Evolutionary conservation across 495 filamentous ascomycete genomes (phyloP).

Genomic region (Echria macrotheca): DNA sequence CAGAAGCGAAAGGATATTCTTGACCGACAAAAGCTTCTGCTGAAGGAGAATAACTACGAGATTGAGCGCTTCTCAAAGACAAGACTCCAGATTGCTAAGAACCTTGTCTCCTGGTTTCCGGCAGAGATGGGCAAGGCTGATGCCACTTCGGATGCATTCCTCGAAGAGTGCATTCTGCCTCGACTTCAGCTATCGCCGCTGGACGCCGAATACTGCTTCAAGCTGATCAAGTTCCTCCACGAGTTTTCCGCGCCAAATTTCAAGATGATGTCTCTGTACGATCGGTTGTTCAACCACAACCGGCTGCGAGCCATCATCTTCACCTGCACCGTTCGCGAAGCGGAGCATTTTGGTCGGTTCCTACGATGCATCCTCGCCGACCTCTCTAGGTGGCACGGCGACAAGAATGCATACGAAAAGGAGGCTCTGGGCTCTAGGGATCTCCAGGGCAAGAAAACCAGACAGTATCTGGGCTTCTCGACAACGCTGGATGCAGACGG

Average conservation of each 20-base stretch:
- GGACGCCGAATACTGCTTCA: constrained; percentile 82
- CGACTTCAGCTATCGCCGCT: constrained; percentile 74
- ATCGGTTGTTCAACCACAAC: constrained; percentile 76
- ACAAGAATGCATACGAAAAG: constrained; percentile 69
- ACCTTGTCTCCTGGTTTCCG: constrained; percentile 77
- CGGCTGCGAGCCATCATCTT: constrained; percentile 76
- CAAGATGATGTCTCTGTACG: constrained; percentile 76
- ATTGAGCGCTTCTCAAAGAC: constrained; percentile 59
- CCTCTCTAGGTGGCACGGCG: constrained; percentile 75
- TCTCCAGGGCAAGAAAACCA: constrained; percentile 30
- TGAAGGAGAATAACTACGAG: constrained; percentile 43
- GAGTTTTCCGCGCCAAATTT: constrained; percentile 76
- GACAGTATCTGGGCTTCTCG: constrained; percentile 49
- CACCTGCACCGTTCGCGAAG: constrained; percentile 80
- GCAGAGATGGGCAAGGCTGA: constrained; percentile 57
- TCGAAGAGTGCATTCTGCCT: constrained; percentile 88
- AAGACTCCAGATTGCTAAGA: constrained; percentile 59
- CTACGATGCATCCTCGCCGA: constrained; percentile 73
- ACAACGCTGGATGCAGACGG: constrained; percentile 58
- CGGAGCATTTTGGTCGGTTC: constrained; percentile 85
- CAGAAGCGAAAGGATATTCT: constrained; percentile 65
- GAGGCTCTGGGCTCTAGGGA: constrained; percentile 55
- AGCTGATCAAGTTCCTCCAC: constrained; percentile 81
- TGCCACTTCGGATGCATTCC: constrained; percentile 62
- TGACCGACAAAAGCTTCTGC: constrained; percentile 57